phyloP scores from a whole-genome alignment of 331 rosid genomes.

The Malus hybrid region DNA sequence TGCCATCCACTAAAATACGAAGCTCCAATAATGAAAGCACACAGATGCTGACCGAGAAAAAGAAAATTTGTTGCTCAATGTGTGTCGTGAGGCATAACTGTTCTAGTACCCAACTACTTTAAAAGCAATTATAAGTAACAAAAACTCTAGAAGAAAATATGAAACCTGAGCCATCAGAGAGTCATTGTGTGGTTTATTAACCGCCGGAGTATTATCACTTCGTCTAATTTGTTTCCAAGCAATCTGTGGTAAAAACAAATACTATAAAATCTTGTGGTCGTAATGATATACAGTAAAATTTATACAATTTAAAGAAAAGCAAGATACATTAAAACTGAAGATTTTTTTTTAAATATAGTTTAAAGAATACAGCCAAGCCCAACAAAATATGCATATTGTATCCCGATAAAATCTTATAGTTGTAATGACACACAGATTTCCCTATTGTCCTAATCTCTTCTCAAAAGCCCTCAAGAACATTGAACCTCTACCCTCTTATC shows the following conservation, averaged over 20 bases:
- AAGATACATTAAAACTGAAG: no score
- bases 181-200: conserved; percentile 54
- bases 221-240: conserved; percentile 44
- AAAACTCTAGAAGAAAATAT: conserved; percentile 10
- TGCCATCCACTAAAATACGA: not conserved
- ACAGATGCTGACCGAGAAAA: not conserved
- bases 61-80: not conserved
- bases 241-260: conserved; percentile 36
- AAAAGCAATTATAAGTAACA: not conserved
- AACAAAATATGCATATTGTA: not conserved
- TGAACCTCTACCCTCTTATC: not conserved
- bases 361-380: not conserved
- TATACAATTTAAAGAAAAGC: not conserved
- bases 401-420: not conserved
- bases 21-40: not conserved
- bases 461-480: not conserved
- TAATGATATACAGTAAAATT: not conserved
- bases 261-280: not conserved
- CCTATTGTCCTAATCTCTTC: not conserved
- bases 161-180: conserved; percentile 80
- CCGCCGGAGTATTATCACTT: conserved; percentile 45
- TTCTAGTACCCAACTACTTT: not conserved
- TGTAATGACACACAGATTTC: not conserved
- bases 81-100: not conserved
- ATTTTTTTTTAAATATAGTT: not conserved